phyloP scores from a whole-genome alignment of 2,329 filamentous ascomycete genomes.

The Macrophomina tecta region DNA sequence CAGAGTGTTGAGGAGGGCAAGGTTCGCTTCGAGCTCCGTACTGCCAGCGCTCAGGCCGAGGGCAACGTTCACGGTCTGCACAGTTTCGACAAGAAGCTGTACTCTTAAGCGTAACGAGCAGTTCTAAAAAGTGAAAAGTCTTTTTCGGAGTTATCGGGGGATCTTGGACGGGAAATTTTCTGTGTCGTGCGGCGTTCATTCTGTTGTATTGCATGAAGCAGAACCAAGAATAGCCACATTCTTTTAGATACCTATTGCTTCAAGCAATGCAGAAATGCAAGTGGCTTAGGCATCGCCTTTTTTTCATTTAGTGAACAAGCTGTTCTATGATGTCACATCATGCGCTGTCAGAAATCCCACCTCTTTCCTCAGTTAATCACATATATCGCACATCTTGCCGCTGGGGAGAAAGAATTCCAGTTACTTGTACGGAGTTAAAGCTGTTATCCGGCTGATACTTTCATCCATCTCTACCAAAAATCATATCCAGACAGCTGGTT shows the following conservation, averaged over 20 bases:
- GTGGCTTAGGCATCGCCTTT: background rate
- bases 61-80: constrained; percentile 96
- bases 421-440: no score
- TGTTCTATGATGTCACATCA: no score
- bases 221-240: constrained; percentile 6
- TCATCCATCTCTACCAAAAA: background rate
- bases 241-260: constrained; percentile 12
- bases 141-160: constrained; percentile 22
- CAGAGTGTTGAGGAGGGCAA: constrained; percentile 73
- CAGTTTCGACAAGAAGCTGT: constrained; percentile 99
- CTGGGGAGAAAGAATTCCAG: no score
- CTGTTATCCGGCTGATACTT: no score
- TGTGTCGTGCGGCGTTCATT: constrained; percentile 11
- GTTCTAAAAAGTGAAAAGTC: constrained; percentile 22
- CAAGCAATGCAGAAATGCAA: background rate
- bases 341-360: no score
- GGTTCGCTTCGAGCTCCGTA: constrained; percentile 92
- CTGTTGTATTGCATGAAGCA: background rate
- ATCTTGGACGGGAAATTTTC: constrained; percentile 21
- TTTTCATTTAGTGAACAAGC: no score
- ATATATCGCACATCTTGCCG: no score
- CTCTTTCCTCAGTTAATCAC: no score
- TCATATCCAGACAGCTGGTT: no score
- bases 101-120: constrained; percentile 65
- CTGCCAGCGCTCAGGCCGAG: constrained; percentile 92